These are phyloP conservation scores for Thalassiosira pacifica DNA, from an alignment of 352 stramenopile genomes.

Conservation along the genomic window DNA sequence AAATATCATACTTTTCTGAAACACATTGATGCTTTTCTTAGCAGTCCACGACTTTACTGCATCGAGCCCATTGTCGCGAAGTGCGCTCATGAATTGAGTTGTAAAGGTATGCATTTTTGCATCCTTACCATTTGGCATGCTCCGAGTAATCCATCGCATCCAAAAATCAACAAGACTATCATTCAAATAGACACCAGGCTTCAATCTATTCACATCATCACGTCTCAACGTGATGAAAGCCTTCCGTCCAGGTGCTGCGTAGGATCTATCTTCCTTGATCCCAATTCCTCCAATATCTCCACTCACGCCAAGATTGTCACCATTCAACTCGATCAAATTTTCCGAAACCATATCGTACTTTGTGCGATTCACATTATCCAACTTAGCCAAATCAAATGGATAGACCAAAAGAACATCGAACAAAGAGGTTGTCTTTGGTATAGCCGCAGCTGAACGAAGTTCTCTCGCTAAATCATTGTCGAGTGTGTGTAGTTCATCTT, in stretches of 20 bases:
- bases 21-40: constrained; percentile 83
- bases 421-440: not conserved
- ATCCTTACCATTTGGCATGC: constrained; percentile 11
- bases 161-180: constrained; percentile 87
- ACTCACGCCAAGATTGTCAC: constrained; percentile 27
- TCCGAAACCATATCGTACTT: constrained; percentile 19
- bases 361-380: constrained; percentile 44
- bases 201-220: constrained; percentile 90
- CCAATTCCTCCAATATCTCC: constrained; percentile 28
- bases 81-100: constrained; percentile 94
- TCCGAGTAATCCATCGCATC: constrained; percentile 71
- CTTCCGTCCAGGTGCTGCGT: constrained; percentile 14
- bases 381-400: constrained; percentile 54
- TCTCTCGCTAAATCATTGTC: not conserved
- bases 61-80: constrained; percentile 83
- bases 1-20: constrained; percentile 85
- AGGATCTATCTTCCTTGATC: constrained; percentile 22
- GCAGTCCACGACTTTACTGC: constrained; percentile 81
- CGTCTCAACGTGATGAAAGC: constrained; percentile 85
- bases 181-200: constrained; percentile 91
- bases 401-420: constrained; percentile 51
- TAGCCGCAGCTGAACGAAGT: not conserved
- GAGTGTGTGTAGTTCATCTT: not conserved
- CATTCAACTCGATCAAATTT: constrained; percentile 49
- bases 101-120: constrained; percentile 91